Evolutionary conservation across 257 asterid species (phyloP).

Genomic region (Fraxinus americana): DNA sequence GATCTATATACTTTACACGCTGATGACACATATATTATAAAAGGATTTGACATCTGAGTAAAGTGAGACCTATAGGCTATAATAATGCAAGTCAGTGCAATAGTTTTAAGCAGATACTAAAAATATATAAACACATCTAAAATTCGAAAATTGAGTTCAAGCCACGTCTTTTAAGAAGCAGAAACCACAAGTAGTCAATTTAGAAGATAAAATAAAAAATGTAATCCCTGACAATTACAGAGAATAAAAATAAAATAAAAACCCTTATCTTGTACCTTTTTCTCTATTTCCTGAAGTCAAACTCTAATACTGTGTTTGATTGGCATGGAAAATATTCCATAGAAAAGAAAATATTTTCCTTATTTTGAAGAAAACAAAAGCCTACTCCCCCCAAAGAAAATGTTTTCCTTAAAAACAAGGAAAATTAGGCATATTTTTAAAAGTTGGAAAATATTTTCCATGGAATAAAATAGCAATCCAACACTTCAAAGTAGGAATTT

Average conservation of each 20-base stretch:
- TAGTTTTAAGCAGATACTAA: background rate
- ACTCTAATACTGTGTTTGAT: background rate
- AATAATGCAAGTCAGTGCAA: background rate
- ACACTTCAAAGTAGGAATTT: no score
- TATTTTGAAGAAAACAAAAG: no score
- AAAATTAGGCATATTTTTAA: no score
- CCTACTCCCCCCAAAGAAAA: no score
- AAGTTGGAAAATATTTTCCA: no score
- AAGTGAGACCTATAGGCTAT: background rate
- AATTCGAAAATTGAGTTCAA: constrained; percentile 1
- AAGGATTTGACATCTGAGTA: background rate
- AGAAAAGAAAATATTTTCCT: no score
- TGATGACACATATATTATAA: background rate
- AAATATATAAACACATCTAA: background rate
- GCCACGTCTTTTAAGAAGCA: background rate
- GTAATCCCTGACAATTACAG: background rate
- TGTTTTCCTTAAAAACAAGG: no score
- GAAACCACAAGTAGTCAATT: background rate
- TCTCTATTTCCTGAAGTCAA: background rate
- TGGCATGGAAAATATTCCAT: no score
- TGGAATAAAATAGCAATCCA: no score
- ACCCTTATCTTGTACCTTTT: background rate
- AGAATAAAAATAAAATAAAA: background rate
- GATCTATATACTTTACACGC: constrained; percentile 3
- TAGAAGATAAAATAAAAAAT: constrained; percentile 1